Evolutionary conservation across 495 filamentous ascomycete genomes (phyloP).

Genomic region (Hypoxylon crocopeplum): DNA sequence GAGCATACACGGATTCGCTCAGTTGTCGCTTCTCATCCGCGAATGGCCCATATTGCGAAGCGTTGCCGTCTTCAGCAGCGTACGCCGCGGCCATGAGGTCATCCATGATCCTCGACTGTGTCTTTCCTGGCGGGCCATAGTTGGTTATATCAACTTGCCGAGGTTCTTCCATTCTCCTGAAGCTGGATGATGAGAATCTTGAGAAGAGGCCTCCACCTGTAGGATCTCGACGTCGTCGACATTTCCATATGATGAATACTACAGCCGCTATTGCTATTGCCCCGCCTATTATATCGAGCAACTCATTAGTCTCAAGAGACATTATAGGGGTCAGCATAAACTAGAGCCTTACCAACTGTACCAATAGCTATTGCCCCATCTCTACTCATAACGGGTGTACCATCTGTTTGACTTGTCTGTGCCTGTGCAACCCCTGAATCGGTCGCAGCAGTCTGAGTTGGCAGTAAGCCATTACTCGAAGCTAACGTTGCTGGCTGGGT

Average conservation of each 20-base stretch:
- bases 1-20: not conserved
- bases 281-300: constrained; percentile 4
- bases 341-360: constrained; percentile 23
- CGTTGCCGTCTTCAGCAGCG: constrained; percentile 41
- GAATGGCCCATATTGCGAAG: constrained; percentile 18
- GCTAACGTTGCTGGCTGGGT: not conserved
- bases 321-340: not conserved
- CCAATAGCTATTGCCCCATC: constrained; percentile 28
- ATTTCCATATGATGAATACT: constrained; percentile 20
- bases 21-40: constrained; percentile 17
- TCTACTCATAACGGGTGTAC: constrained; percentile 8
- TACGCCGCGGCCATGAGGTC: constrained; percentile 44
- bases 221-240: constrained; percentile 10
- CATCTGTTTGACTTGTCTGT: constrained; percentile 8
- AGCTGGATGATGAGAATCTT: not conserved
- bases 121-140: constrained; percentile 4
- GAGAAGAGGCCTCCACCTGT: not conserved
- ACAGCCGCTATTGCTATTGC: constrained; percentile 18
- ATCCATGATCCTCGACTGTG: constrained; percentile 41
- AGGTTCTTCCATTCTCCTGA: constrained; percentile 13
- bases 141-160: not conserved
- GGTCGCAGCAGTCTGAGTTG: not conserved
- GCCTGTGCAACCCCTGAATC: constrained; percentile 12
- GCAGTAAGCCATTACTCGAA: not conserved
- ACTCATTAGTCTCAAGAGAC: constrained; percentile 4